Evolutionary conservation across 106 monocot genomes (phyloP).

Genomic region (Dioscorea alata): DNA sequence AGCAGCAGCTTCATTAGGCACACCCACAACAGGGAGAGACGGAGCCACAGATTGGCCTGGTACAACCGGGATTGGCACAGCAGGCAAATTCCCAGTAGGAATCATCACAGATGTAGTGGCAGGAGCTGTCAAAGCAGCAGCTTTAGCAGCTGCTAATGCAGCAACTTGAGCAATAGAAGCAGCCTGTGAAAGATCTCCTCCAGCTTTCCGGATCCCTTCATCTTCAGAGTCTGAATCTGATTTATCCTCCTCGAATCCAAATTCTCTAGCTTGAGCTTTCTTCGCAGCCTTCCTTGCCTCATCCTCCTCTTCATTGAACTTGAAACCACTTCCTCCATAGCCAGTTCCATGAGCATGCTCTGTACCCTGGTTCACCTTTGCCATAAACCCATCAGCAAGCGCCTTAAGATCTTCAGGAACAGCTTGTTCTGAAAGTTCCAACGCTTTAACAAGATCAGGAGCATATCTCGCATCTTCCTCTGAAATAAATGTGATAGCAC

Average conservation of each 20-base stretch:
- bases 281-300: constrained; percentile 89
- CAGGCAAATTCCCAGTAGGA: constrained; percentile 18
- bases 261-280: constrained; percentile 96
- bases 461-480: constrained; percentile 92
- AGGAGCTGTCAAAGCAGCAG: constrained; percentile 24
- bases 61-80: constrained; percentile 25
- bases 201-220: constrained; percentile 80
- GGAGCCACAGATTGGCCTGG: constrained; percentile 19
- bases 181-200: constrained; percentile 67
- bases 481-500: constrained; percentile 89
- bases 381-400: constrained; percentile 85
- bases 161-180: constrained; percentile 57
- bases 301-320: constrained; percentile 97
- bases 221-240: constrained; percentile 94
- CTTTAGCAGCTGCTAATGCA: constrained; percentile 50
- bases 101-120: constrained; percentile 34
- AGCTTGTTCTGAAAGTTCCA: constrained; percentile 88
- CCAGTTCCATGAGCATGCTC: constrained; percentile 95
- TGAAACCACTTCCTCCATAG: constrained; percentile 96
- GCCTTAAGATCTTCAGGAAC: constrained; percentile 85
- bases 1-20: constrained; percentile 64
- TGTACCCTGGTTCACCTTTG: constrained; percentile 85
- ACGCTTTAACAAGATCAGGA: constrained; percentile 88
- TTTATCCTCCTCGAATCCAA: constrained; percentile 94
- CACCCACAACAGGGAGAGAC: constrained; percentile 15